These are phyloP conservation scores for Goffeauzyma gilvescens DNA, from an alignment of 768 basidiomycete genomes.

Conservation along the genomic window DNA sequence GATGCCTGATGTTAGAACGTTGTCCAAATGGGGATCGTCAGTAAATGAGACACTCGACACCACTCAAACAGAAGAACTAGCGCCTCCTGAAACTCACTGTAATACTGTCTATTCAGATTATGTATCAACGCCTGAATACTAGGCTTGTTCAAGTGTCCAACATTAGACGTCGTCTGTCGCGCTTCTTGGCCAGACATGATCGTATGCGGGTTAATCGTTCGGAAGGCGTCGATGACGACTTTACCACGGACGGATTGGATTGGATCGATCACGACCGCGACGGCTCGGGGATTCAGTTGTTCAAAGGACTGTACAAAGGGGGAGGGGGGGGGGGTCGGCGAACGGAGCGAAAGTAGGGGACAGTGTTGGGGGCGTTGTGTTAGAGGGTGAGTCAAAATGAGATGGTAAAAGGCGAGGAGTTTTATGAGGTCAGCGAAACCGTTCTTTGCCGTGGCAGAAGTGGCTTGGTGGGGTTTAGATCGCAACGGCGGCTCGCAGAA, in stretches of 20 bases:
- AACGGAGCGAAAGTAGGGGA: no score
- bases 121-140: conserved; percentile 96
- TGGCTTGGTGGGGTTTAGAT: no score
- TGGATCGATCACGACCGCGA: conserved; percentile 93
- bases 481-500: neutral
- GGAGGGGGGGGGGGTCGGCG: neutral
- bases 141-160: conserved; percentile 98
- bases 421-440: no score
- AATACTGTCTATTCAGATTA: conserved; percentile 93
- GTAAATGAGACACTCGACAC: neutral
- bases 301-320: conserved; percentile 65
- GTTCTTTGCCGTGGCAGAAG: no score
- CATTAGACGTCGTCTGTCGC: conserved; percentile 91
- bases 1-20: conserved; percentile 36
- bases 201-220: conserved; percentile 77
- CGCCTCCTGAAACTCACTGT: conserved; percentile 37
- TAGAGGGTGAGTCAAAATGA: conserved; percentile 1
- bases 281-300: conserved; percentile 73
- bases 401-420: no score
- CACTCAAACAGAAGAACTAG: neutral
- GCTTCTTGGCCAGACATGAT: conserved; percentile 85
- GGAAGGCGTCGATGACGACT: conserved; percentile 97
- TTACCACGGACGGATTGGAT: conserved; percentile 83
- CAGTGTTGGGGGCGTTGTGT: neutral
- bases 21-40: neutral